Evolutionary conservation across 371 early-diverging fungal genomes (phyloP), one percentile per base, ranked within the genome.

Genomic region (Mortierella sp.): DNA sequence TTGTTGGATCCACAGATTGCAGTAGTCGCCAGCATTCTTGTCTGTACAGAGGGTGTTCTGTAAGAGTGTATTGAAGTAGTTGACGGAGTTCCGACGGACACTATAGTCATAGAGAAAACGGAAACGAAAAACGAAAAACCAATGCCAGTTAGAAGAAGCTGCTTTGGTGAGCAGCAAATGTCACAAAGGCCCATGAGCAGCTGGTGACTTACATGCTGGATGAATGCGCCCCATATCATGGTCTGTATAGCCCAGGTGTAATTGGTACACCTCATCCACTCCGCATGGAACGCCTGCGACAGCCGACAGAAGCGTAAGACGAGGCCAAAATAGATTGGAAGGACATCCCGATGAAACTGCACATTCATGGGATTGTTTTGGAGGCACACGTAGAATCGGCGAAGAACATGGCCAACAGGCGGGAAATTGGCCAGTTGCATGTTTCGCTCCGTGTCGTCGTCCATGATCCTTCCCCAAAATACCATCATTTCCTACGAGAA

Each of bases 271-370:
- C 55, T 57, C 24, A 26, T 58, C 78, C 78, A 76, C 1, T 76
- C 78, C 4, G 30, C 2, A 21, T 55, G 70, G 56, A 76, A 76
- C 12, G 21, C 8, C 0, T 39, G 47, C 0, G 41, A 53, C 11
- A 70, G 49, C 28, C 37, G 54, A 31, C 70, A 52, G 57, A 76
- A 66, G 41, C 70, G 60, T 23, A 70, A 26, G 6, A 70, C 70
- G 1, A 76, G 64, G 4, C 70, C 78, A 47, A 76, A 76, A 39
- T 76, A 76, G 17, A 76, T 65, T n/a, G 78, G 78, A 6, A 76
- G 52, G 19, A 61, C 27, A 30, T 76, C 78, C 3, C 58, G 57
- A 47, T 76, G 78, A 49, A 65, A 76, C 32, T 64, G 65, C 0
- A 65, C 28, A 44, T 65, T 76, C 7, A 12, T 39, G 4, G 51